Conservation (phyloP, 257 asterid genomes). For the Eucommia ulmoides region DNA sequence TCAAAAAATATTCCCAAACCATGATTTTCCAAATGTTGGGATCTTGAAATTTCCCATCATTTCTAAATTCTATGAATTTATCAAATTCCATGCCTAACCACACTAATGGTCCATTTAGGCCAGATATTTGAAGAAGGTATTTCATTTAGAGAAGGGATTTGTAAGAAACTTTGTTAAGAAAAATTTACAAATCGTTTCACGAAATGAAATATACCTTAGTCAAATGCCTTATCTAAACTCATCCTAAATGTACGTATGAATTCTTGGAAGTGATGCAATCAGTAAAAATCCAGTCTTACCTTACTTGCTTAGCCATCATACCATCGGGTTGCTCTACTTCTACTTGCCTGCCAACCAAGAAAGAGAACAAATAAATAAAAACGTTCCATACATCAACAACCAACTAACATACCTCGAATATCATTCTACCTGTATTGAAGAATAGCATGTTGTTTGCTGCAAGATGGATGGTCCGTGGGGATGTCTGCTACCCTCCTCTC, state of each 20-base stretch:
- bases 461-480: slow-evolving; percentile 97
- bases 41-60: too few species aligned
- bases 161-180: too few species aligned
- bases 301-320: slow-evolving; percentile 49
- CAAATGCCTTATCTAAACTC: too few species aligned
- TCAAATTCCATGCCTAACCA: too few species aligned
- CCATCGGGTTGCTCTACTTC: slow-evolving; percentile 88
- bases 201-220: too few species aligned
- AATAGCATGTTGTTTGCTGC: slow-evolving; percentile 99
- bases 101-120: too few species aligned
- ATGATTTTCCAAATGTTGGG: too few species aligned
- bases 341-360: slow-evolving; percentile 63
- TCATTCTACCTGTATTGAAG: slow-evolving; percentile 76
- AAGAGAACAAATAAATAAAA: slow-evolving; percentile 6
- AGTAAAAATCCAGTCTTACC: slow-evolving; percentile 48
- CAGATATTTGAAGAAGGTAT: too few species aligned
- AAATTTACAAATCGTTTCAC: too few species aligned
- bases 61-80: too few species aligned
- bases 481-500: slow-evolving; percentile 93
- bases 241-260: slow-evolving; percentile 10
- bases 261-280: neutral
- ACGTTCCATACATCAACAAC: slow-evolving; percentile 5
- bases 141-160: too few species aligned
- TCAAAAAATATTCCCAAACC: too few species aligned
- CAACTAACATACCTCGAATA: slow-evolving; percentile 4